Evolutionary conservation across 139 green algal species (phyloP).

Genomic region (Chlamydomonas sp.): DNA sequence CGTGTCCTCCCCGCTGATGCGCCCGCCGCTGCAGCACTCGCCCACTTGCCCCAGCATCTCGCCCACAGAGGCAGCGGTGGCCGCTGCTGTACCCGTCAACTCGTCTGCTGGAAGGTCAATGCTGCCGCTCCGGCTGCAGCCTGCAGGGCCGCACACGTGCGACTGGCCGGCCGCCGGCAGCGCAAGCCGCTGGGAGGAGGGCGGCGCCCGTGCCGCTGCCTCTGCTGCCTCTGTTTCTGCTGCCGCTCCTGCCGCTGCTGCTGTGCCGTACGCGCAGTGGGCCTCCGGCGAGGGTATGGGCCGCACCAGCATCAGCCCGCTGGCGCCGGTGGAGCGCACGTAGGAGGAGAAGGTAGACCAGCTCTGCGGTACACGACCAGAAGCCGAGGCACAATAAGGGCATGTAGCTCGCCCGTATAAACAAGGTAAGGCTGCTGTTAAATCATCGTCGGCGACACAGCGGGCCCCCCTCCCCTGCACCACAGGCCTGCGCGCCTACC

Average conservation of each 20-base stretch:
- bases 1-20: background rate
- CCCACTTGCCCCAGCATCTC: background rate
- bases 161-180: no score
- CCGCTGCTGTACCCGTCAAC: background rate
- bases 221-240: background rate
- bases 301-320: conserved; percentile 31
- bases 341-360: background rate
- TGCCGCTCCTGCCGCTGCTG: background rate
- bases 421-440: background rate
- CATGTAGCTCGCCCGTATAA: background rate
- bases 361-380: background rate
- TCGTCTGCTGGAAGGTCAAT: background rate
- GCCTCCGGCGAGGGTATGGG: conserved; percentile 23
- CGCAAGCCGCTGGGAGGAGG: background rate
- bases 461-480: background rate
- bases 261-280: background rate
- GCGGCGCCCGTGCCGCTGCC: background rate
- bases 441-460: background rate
- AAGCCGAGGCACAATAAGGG: background rate
- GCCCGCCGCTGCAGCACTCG: background rate
- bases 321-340: conserved; percentile 10
- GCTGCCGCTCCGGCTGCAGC: background rate
- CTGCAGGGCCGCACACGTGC: no score
- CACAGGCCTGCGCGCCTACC: background rate
- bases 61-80: background rate